Conservation (phyloP, 805 yeast species). For the Candida namnaoensis region DNA sequence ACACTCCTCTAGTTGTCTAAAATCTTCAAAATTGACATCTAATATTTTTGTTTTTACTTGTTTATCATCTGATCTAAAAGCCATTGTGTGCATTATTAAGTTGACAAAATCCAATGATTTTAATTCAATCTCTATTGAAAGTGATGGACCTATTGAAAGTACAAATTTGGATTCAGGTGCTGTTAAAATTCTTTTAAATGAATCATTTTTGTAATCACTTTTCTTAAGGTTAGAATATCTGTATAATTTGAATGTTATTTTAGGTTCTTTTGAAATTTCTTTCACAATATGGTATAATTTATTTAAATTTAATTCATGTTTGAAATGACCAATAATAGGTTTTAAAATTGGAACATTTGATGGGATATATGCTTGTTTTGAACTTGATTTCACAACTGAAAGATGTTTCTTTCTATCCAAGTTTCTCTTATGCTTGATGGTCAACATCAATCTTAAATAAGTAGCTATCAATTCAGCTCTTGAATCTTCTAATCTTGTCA, state of each 20-base stretch:
- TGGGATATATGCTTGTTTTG: conserved; percentile 20
- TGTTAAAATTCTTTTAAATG: conserved; percentile 10
- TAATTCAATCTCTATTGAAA: conserved; percentile 7
- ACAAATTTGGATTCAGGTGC: conserved; percentile 22
- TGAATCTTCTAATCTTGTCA: conserved; percentile 29
- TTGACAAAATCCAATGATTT: conserved; percentile 16
- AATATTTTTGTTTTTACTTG: conserved; percentile 27
- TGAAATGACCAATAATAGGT: conserved; percentile 50
- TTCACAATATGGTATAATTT: conserved; percentile 7
- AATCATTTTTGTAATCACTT: conserved; percentile 5
- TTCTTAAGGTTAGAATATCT: conserved; percentile 10
- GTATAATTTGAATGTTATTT: conserved; percentile 6
- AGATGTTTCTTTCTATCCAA: conserved; percentile 17
- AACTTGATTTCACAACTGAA: conserved; percentile 4
- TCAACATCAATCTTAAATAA: conserved; percentile 24
- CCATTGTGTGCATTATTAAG: conserved; percentile 8
- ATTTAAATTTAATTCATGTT: conserved; percentile 38
- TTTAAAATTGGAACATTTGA: conserved; percentile 36
- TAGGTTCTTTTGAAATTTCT: conserved; percentile 5
- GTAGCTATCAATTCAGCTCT: conserved; percentile 26
- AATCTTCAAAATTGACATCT: conserved; percentile 39
- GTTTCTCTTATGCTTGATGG: conserved; percentile 29
- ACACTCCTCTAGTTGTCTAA: conserved; percentile 46
- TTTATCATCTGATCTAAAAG: conserved; percentile 9
- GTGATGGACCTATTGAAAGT: conserved; percentile 10